phyloP scores from a whole-genome alignment of 2,329 filamentous ascomycete genomes.

The Fusarium sp. region DNA sequence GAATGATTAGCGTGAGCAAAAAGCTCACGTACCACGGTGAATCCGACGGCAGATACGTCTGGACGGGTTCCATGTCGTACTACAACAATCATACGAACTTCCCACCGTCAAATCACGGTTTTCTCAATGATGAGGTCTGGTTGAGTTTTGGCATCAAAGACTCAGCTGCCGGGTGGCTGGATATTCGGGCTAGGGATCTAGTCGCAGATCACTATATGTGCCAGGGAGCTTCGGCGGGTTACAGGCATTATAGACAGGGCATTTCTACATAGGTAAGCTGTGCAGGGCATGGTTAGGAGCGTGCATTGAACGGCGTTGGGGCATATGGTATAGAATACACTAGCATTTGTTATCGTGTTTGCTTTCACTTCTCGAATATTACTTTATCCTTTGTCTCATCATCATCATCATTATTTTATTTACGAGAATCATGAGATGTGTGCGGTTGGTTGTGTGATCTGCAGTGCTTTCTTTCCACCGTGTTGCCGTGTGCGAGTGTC shows the following conservation, averaged over 20 bases:
- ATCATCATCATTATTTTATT: not conserved
- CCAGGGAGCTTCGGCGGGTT: slow-evolving; percentile 26
- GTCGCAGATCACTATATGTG: slow-evolving; percentile 42
- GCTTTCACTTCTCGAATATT: not conserved
- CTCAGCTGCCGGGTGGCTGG: slow-evolving; percentile 41
- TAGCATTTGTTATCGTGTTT: not conserved
- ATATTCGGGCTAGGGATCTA: slow-evolving; percentile 38
- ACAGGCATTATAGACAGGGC: slow-evolving; percentile 36
- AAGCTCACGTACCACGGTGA: slow-evolving; percentile 44
- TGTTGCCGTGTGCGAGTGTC: not conserved
- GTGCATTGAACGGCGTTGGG: slow-evolving; percentile 17
- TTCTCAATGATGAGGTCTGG: slow-evolving; percentile 43
- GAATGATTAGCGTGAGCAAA: slow-evolving; percentile 44
- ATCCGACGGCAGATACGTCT: slow-evolving; percentile 29
- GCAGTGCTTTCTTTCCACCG: not conserved
- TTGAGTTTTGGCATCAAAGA: slow-evolving; percentile 43
- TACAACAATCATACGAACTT: slow-evolving; percentile 29
- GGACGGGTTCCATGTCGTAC: slow-evolving; percentile 43
- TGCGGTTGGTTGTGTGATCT: not conserved
- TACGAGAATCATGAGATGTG: not conserved
- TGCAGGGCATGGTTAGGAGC: not conserved
- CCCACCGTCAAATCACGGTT: slow-evolving; percentile 35
- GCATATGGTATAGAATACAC: not conserved
- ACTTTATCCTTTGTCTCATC: not conserved
- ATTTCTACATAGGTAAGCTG: slow-evolving; percentile 20